Conservation (phyloP, 495 filamentous ascomycete species). For the Hypoxylon subgilvum region DNA sequence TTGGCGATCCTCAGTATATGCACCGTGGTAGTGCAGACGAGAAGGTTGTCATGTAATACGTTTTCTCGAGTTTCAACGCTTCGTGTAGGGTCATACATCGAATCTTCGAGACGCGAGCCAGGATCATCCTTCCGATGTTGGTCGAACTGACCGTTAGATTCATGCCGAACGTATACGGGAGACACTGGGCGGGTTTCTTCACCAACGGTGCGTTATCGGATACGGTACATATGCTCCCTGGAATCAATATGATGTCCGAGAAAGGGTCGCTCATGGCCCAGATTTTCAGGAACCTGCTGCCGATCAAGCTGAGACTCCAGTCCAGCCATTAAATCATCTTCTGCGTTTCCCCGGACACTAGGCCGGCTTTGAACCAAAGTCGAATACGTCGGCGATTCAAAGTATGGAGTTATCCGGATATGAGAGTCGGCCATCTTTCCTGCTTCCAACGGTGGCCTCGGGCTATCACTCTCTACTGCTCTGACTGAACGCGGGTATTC, state of each 20-base stretch:
- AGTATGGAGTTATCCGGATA: background rate
- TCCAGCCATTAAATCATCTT: slow-evolving; percentile 36
- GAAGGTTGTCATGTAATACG: slow-evolving; percentile 13
- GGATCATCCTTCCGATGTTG: slow-evolving; percentile 15
- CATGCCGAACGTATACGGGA: slow-evolving; percentile 4
- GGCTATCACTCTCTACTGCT: too few relatives aligned
- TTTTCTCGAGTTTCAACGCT: slow-evolving; percentile 25
- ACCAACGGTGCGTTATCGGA: background rate
- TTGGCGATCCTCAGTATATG: slow-evolving; percentile 40
- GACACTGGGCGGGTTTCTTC: background rate
- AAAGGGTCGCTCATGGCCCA: background rate
- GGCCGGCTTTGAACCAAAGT: background rate
- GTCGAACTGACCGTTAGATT: background rate
- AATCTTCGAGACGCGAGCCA: slow-evolving; percentile 15
- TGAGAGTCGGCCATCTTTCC: background rate
- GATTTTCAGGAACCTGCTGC: slow-evolving; percentile 26
- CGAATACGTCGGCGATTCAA: background rate
- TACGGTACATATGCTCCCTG: background rate
- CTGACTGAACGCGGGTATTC: too few relatives aligned
- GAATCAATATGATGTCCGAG: background rate
- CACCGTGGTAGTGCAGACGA: slow-evolving; percentile 45
- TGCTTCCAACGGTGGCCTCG: too few relatives aligned
- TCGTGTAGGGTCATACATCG: slow-evolving; percentile 23
- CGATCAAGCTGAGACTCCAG: slow-evolving; percentile 34
- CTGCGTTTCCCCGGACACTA: slow-evolving; percentile 1